A percentile compares a stretch with the other conserved stretches of the same genome.
Evolutionary conservation across 257 asterid species (phyloP).

Genomic region (Solanum pimpinellifolium): DNA sequence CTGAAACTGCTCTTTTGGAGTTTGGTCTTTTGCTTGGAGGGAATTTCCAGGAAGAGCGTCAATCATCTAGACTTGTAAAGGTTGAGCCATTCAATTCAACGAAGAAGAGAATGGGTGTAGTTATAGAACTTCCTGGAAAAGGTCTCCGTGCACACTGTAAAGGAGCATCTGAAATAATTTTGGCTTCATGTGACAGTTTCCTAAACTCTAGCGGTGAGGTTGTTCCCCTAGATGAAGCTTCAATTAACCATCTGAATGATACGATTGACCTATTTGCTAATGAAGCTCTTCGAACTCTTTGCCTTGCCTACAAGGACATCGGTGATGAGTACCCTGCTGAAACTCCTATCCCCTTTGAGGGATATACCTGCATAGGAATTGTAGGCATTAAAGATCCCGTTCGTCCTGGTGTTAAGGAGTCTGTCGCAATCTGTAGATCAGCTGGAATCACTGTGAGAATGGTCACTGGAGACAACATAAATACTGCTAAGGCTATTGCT

Average conservation of each 20-base stretch:
- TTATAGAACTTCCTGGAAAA: conserved; percentile 51
- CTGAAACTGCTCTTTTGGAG: conserved; percentile 79
- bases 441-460: conserved; percentile 79
- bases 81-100: conserved; percentile 81
- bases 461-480: conserved; percentile 91
- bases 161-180: conserved; percentile 82
- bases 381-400: conserved; percentile 89
- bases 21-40: conserved; percentile 78
- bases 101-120: conserved; percentile 85
- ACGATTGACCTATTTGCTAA: conserved; percentile 66
- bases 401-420: conserved; percentile 86
- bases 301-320: conserved; percentile 69
- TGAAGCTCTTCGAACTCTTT: conserved; percentile 76
- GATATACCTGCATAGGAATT: conserved; percentile 66
- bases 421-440: conserved; percentile 72
- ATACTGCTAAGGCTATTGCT: conserved; percentile 90
- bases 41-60: conserved; percentile 45
- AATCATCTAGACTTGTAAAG: conserved; percentile 43
- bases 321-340: conserved; percentile 31
- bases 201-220: conserved; percentile 41
- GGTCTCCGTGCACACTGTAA: conserved; percentile 70
- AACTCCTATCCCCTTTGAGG: conserved; percentile 50
- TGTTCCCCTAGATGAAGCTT: conserved; percentile 43
- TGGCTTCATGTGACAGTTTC: conserved; percentile 65
- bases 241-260: conserved; percentile 26